Conservation (phyloP, 495 filamentous ascomycete species). For the Bryoglossum gracile region DNA sequence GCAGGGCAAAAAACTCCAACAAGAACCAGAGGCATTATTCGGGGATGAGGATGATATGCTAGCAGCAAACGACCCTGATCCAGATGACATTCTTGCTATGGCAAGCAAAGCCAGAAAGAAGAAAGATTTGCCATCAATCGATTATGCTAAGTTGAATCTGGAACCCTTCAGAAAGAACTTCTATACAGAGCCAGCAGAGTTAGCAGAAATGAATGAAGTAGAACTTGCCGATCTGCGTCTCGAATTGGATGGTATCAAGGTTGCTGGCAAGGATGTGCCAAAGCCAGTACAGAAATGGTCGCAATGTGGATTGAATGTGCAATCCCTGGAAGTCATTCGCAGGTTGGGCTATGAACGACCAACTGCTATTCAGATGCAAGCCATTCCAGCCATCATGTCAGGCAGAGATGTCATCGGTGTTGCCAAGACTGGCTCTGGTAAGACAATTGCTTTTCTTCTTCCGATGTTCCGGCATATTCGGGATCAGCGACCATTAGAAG, state of each 20-base stretch:
- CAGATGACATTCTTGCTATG: slow-evolving; percentile 80
- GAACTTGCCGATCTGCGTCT: slow-evolving; percentile 74
- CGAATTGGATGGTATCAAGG: slow-evolving; percentile 93
- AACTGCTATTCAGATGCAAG: slow-evolving; percentile 91
- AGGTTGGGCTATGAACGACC: slow-evolving; percentile 79
- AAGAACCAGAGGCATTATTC: slow-evolving; percentile 78
- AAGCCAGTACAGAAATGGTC: slow-evolving; percentile 96
- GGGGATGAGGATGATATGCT: slow-evolving; percentile 76
- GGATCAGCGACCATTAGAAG: slow-evolving; percentile 77
- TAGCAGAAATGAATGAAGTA: slow-evolving; percentile 76
- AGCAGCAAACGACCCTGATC: slow-evolving; percentile 63
- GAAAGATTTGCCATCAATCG: slow-evolving; percentile 81
- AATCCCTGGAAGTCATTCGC: slow-evolving; percentile 82
- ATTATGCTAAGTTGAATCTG: slow-evolving; percentile 80
- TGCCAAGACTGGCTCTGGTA: slow-evolving; percentile 98
- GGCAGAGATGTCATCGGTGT: slow-evolving; percentile 94
- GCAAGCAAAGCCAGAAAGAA: slow-evolving; percentile 86
- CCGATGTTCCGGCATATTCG: slow-evolving; percentile 98
- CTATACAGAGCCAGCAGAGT: slow-evolving; percentile 81
- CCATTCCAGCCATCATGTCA: slow-evolving; percentile 91
- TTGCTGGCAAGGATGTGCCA: slow-evolving; percentile 74
- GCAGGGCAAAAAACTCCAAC: slow-evolving; percentile 27
- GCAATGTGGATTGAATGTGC: slow-evolving; percentile 81
- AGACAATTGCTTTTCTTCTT: slow-evolving; percentile 89
- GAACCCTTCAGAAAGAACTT: slow-evolving; percentile 87